A percentile compares a stretch with the other conserved stretches of the same genome.
These are phyloP conservation scores for Saccharomycopsis capsularis DNA, from an alignment of 805 yeast species.

Conservation along the genomic window DNA sequence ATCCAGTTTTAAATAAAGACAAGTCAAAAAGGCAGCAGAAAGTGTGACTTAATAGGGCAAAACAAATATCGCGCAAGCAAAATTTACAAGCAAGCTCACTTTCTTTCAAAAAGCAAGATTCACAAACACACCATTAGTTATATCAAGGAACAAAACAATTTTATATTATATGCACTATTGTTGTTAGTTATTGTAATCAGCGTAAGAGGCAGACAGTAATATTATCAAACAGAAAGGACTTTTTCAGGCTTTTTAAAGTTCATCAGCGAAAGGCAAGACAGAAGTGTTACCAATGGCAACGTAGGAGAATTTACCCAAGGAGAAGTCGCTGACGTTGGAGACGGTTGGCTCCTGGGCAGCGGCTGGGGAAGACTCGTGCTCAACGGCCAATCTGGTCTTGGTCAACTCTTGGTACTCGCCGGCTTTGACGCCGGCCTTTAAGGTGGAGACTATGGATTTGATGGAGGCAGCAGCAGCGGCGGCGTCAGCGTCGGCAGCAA, in stretches of 20 bases:
- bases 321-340: conserved; percentile 30
- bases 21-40: no score
- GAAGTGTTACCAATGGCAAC: conserved; percentile 87
- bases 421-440: conserved; percentile 48
- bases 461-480: conserved; percentile 53
- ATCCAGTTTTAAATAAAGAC: no score
- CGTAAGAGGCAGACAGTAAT: no score
- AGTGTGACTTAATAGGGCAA: no score
- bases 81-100: no score
- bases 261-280: conserved; percentile 82
- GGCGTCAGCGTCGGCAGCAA: conserved; percentile 54
- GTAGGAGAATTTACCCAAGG: conserved; percentile 48
- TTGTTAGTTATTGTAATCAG: no score
- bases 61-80: no score
- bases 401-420: conserved; percentile 55
- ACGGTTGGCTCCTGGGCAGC: conserved; percentile 34
- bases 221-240: neutral
- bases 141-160: no score
- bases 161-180: neutral
- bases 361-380: conserved; percentile 32
- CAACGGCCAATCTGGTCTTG: conserved; percentile 36
- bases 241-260: conserved; percentile 45
- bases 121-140: no score
- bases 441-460: conserved; percentile 46
- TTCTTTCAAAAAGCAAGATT: no score